Evolutionary conservation across 345 rosid species (phyloP).

Genomic region (Eucalyptus caleyi): DNA sequence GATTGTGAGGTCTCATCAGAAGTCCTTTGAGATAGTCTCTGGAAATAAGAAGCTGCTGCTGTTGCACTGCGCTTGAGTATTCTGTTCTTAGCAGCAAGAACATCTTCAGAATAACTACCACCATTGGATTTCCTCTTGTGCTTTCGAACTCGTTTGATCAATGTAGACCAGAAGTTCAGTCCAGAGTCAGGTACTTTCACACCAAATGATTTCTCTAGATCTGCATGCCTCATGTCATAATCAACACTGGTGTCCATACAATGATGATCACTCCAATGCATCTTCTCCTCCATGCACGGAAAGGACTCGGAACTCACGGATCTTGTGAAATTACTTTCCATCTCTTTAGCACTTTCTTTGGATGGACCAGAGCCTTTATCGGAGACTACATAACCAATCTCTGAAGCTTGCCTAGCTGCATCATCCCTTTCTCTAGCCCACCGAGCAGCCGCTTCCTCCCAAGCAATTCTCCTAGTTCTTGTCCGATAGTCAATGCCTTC

Average conservation of each 20-base stretch:
- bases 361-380: slow-evolving; percentile 20
- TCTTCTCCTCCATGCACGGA: slow-evolving; percentile 56
- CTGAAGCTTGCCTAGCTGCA: slow-evolving; percentile 72
- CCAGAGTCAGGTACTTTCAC: slow-evolving; percentile 68
- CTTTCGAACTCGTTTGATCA: slow-evolving; percentile 47
- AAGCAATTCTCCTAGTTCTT: slow-evolving; percentile 55
- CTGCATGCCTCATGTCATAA: slow-evolving; percentile 80
- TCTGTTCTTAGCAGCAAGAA: slow-evolving; percentile 50
- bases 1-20: slow-evolving; percentile 20
- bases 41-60: slow-evolving; percentile 60
- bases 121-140: slow-evolving; percentile 48
- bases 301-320: slow-evolving; percentile 28
- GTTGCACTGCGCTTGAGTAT: slow-evolving; percentile 73
- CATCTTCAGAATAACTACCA: slow-evolving; percentile 23
- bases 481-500: slow-evolving; percentile 97
- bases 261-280: slow-evolving; percentile 74
- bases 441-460: slow-evolving; percentile 58
- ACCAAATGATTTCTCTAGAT: slow-evolving; percentile 89
- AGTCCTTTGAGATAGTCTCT: slow-evolving; percentile 24
- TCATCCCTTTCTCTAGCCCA: slow-evolving; percentile 58
- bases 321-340: slow-evolving; percentile 18
- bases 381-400: slow-evolving; percentile 55
- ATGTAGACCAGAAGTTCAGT: slow-evolving; percentile 53
- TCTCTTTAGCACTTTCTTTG: slow-evolving; percentile 32
- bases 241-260: slow-evolving; percentile 70